phyloP scores from a whole-genome alignment of 805 yeast genomes.

The Ogataea glucozyma region DNA sequence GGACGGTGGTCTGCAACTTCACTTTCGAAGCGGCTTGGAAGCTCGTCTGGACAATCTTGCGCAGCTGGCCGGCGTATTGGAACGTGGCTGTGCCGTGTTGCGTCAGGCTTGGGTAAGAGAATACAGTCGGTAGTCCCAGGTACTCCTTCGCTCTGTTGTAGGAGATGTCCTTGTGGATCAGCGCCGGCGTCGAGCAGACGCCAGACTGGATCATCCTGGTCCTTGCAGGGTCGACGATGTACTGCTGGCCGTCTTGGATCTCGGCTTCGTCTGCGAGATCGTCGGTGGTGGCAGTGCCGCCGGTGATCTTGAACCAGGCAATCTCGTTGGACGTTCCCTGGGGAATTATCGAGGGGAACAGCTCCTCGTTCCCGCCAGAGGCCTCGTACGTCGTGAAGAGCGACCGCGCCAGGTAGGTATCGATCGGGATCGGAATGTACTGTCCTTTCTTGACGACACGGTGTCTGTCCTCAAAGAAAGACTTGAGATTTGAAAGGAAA shows the following conservation, averaged over 20 bases:
- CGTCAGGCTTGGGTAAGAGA: constrained; percentile 17
- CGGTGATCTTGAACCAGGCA: constrained; percentile 82
- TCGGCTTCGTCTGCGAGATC: not conserved
- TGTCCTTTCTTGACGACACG: constrained; percentile 69
- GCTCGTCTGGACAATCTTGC: constrained; percentile 57
- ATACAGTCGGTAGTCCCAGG: constrained; percentile 15
- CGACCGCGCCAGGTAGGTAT: constrained; percentile 62
- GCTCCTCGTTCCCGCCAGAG: constrained; percentile 9
- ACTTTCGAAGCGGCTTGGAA: constrained; percentile 34
- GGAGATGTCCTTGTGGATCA: constrained; percentile 19
- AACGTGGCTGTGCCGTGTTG: constrained; percentile 31
- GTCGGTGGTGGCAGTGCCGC: constrained; percentile 40
- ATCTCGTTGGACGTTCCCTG: constrained; percentile 66
- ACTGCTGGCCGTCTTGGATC: constrained; percentile 38
- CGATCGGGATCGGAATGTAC: constrained; percentile 75
- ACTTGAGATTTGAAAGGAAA: constrained; percentile 60
- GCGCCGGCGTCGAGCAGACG: constrained; percentile 43
- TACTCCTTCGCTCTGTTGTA: constrained; percentile 17
- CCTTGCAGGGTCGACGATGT: constrained; percentile 61
- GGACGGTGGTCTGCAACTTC: constrained; percentile 57
- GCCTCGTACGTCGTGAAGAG: constrained; percentile 42
- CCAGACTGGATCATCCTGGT: constrained; percentile 76
- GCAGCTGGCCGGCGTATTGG: constrained; percentile 51
- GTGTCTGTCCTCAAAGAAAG: constrained; percentile 55
- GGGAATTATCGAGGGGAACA: constrained; percentile 46